Conservation (phyloP, 148 eudicot species). For the Nyssa sinensis region DNA sequence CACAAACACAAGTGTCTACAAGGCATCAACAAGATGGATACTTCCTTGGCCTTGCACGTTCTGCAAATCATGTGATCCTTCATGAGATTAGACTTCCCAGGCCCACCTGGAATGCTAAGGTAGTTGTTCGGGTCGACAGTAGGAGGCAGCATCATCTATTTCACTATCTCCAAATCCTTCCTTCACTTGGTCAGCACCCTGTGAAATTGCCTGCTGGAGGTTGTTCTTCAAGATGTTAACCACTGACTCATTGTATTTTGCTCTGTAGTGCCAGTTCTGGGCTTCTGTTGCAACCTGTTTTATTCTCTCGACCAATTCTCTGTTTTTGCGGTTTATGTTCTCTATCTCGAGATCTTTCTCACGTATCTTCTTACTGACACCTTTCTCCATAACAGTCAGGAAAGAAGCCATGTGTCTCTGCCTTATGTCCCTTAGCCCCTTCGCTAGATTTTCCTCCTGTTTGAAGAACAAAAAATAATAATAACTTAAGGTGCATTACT, state of each 20-base stretch:
- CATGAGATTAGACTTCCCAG: slow-evolving; percentile 28
- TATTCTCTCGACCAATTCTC: slow-evolving; percentile 65
- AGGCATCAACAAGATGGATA: slow-evolving; percentile 65
- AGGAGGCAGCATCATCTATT: slow-evolving; percentile 72
- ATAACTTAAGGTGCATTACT: not conserved
- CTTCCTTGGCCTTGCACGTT: slow-evolving; percentile 58
- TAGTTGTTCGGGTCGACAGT: slow-evolving; percentile 52
- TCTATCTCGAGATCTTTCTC: slow-evolving; percentile 75
- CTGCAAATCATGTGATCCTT: slow-evolving; percentile 50
- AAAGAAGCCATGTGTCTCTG: slow-evolving; percentile 75
- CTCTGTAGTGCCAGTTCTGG: slow-evolving; percentile 77
- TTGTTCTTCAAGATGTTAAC: slow-evolving; percentile 62
- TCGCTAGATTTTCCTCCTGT: slow-evolving; percentile 74
- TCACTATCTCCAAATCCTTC: slow-evolving; percentile 89
- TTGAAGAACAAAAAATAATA: slow-evolving; percentile 10
- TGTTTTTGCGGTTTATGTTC: slow-evolving; percentile 69
- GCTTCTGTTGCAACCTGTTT: slow-evolving; percentile 76
- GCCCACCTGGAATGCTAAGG: slow-evolving; percentile 30
- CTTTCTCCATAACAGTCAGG: slow-evolving; percentile 59
- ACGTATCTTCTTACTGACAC: slow-evolving; percentile 56
- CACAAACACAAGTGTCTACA: slow-evolving; percentile 79
- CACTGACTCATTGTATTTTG: slow-evolving; percentile 83
- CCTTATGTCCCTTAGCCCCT: slow-evolving; percentile 68
- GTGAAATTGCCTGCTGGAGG: slow-evolving; percentile 69
- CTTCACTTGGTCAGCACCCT: slow-evolving; percentile 59